Base-by-base conservation (phyloP, 2,329 filamentous ascomycete species). In the Drechslerella dactyloides region DNA sequence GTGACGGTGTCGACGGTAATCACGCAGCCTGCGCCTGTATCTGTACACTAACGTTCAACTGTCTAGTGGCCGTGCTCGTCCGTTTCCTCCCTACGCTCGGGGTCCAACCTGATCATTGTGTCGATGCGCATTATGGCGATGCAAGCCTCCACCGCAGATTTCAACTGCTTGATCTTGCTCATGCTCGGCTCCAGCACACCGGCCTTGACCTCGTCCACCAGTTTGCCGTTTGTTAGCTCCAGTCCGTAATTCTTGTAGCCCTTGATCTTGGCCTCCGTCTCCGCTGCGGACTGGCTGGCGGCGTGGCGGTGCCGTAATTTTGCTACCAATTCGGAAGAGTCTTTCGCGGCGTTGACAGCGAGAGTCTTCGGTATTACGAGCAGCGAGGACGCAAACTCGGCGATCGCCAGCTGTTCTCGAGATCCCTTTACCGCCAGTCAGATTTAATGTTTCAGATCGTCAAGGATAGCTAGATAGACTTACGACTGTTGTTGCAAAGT, bases 91-190 rank as follows among this genome's bases (percentile, higher is more conserved):
- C 85, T 85, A 83, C 89, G 86, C 83, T 97, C 92, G 17, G 93
- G 93, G 84, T 99, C 94, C 81, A 99, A 83, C 84, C 96, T 96
- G 82, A 99, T 97, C 81, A 99, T 85, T 75, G 94, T 97, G 83
- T 99, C 94, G 79, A 99, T 99, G 78, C 94, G 87, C 94, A 99
- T 97, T 80, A 99, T 97, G 79, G 92, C 90, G 81, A 99, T 96
- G 81, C 94, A 97, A 62, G 94, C 94, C 83, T 99, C 94, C 55
- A 99, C 94, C 27, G 94, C 94, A 81, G 90, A 96, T 89, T 99
- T 99, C 79, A 76, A 44, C 19, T 97, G 94, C 81, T 93, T 90
- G 76, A 99, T 86, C 85, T 99, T 99, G 86, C 93, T 97, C 84
- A 99, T 92, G 81, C 90, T 96, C 33, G 94, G 94, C 84, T 99